Evolutionary conservation across 306 rosid genomes (phyloP).

Genomic region (Quercus engelmannii): DNA sequence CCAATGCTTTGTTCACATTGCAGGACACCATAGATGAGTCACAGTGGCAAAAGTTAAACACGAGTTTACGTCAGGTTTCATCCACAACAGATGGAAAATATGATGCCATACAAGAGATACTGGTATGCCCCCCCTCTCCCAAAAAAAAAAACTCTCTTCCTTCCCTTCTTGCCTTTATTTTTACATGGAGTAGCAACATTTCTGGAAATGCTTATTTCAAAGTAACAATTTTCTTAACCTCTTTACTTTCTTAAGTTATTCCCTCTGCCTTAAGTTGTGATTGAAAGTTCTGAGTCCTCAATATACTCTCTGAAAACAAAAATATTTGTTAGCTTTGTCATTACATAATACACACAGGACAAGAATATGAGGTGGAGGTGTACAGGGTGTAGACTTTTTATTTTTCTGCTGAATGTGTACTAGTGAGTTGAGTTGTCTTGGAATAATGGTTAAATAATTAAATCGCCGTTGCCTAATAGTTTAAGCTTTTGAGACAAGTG

Average conservation of each 20-base stretch:
- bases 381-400: too few relatives aligned
- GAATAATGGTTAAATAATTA: too few relatives aligned
- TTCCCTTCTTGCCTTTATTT: background rate
- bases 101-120: slow-evolving; percentile 65
- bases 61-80: slow-evolving; percentile 74
- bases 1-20: slow-evolving; percentile 27
- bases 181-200: background rate
- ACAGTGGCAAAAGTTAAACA: slow-evolving; percentile 72
- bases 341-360: too few relatives aligned
- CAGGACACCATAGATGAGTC: slow-evolving; percentile 84
- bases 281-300: background rate
- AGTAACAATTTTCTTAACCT: background rate
- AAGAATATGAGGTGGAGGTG: too few relatives aligned
- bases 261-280: background rate
- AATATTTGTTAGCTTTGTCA: too few relatives aligned
- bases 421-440: too few relatives aligned
- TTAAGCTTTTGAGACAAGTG: too few relatives aligned
- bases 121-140: slow-evolving; percentile 23
- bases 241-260: background rate
- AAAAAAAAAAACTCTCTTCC: too few relatives aligned
- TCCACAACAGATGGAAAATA: slow-evolving; percentile 85
- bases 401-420: too few relatives aligned
- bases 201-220: background rate
- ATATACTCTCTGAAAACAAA: background rate
- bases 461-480: too few relatives aligned